These are phyloP conservation scores for Striga hermonthica DNA, from an alignment of 305 asterid species.

Conservation along the genomic window DNA sequence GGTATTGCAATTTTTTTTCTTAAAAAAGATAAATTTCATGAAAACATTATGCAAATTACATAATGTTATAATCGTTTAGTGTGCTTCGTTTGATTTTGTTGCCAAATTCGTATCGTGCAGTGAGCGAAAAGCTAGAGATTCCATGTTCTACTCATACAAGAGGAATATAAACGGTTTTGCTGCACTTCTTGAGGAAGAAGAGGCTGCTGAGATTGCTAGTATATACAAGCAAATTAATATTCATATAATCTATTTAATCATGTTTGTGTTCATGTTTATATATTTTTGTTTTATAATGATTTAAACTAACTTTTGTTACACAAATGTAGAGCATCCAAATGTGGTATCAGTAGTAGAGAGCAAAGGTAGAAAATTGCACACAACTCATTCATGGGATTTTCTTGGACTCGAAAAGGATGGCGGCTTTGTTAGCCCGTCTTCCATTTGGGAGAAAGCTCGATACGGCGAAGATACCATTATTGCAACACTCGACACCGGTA, in stretches of 20 bases:
- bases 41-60: too few species aligned
- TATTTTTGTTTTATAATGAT: not conserved
- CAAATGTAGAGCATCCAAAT: conserved; percentile 46
- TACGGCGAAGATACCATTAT: conserved; percentile 59
- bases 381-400: conserved; percentile 86
- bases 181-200: conserved; percentile 62
- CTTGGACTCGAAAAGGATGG: conserved; percentile 52
- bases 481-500: conserved; percentile 69
- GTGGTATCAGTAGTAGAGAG: conserved; percentile 57
- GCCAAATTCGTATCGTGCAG: conserved; percentile 32
- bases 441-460: conserved; percentile 29
- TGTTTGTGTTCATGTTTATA: not conserved
- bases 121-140: conserved; percentile 49
- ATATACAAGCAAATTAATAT: not conserved
- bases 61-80: not conserved
- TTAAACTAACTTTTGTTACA: too few species aligned
- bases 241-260: too few species aligned
- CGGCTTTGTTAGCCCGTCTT: conserved; percentile 35
- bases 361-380: conserved; percentile 50
- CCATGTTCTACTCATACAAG: conserved; percentile 59
- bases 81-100: not conserved
- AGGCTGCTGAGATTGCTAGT: conserved; percentile 58
- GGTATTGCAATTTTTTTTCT: conserved; percentile 32
- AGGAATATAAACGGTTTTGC: conserved; percentile 74
- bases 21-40: too few species aligned